These are phyloP conservation scores for Beta macrorhiza DNA, from an alignment of 179 eudicot genomes.

Conservation along the genomic window DNA sequence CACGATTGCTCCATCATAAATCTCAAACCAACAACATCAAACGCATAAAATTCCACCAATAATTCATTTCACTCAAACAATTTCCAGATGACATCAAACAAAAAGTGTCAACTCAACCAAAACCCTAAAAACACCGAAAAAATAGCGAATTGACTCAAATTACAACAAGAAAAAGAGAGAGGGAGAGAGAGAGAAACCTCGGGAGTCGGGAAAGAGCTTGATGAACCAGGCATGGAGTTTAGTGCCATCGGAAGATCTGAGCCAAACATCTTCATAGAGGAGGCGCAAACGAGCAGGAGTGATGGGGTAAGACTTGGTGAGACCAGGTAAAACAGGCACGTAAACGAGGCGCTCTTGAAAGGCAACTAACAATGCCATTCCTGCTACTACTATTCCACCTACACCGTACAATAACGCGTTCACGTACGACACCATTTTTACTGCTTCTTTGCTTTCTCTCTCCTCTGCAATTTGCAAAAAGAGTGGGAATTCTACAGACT, in stretches of 20 bases:
- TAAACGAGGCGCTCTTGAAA: slow-evolving; percentile 84
- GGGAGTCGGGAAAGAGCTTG: slow-evolving; percentile 62
- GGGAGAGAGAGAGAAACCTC: slow-evolving; percentile 35
- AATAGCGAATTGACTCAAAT: neutral
- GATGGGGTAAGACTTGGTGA: slow-evolving; percentile 78
- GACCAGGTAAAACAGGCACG: slow-evolving; percentile 91
- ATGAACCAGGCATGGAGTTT: slow-evolving; percentile 92
- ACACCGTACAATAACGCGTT: slow-evolving; percentile 64
- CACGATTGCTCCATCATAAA: neutral
- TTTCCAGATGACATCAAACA: slow-evolving; percentile 10
- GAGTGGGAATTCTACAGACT: too few relatives aligned
- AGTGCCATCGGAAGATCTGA: slow-evolving; percentile 81
- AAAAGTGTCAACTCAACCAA: neutral
- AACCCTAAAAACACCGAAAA: neutral
- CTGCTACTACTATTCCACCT: slow-evolving; percentile 75
- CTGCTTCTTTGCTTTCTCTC: neutral
- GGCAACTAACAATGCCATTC: slow-evolving; percentile 78
- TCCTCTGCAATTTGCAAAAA: too few relatives aligned
- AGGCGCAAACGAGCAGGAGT: slow-evolving; percentile 83
- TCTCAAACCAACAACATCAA: neutral
- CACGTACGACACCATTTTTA: slow-evolving; percentile 66
- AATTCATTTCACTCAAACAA: neutral
- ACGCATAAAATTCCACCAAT: neutral
- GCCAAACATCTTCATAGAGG: slow-evolving; percentile 85
- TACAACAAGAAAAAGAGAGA: neutral